A percentile compares a stretch with the other conserved stretches of the same genome.
phyloP scores from a whole-genome alignment of 768 basidiomycete genomes.

The Aureoboletus auriporus region DNA sequence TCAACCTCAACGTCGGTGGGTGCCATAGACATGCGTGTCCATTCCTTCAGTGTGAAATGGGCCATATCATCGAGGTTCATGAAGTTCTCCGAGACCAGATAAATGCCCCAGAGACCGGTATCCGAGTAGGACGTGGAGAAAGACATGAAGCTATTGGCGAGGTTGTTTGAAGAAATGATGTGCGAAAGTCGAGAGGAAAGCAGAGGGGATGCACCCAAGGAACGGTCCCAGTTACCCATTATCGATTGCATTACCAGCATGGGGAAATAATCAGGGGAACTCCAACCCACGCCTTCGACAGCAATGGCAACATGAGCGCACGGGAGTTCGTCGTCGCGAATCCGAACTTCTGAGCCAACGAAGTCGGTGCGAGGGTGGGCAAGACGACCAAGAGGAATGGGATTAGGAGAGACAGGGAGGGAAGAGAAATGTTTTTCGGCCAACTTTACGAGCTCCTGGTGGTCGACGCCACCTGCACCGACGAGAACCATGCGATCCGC shows the following conservation, averaged over 20 bases:
- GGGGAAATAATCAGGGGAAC: constrained; percentile 97
- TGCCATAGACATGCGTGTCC: constrained; percentile 89
- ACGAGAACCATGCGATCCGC: constrained; percentile 99
- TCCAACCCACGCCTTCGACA: constrained; percentile 97
- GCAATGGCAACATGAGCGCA: constrained; percentile 95
- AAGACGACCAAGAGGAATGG: constrained; percentile 82
- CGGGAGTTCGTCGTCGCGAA: constrained; percentile 87
- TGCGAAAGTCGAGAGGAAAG: constrained; percentile 90
- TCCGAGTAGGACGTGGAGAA: constrained; percentile 99
- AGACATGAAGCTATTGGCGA: constrained; percentile 99
- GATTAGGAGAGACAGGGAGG: constrained; percentile 83
- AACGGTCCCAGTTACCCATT: constrained; percentile 99
- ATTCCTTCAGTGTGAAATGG: constrained; percentile 94
- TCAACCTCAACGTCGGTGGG: constrained; percentile 88
- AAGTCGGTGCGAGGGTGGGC: constrained; percentile 78
- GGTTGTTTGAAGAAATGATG: constrained; percentile 87
- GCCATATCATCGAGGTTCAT: constrained; percentile 89
- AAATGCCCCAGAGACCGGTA: constrained; percentile 98
- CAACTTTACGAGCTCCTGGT: constrained; percentile 87
- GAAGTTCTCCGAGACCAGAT: constrained; percentile 92
- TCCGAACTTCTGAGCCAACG: constrained; percentile 90
- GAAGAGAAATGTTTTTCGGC: constrained; percentile 91
- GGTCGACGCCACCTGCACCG: constrained; percentile 93
- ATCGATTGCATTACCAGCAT: constrained; percentile 98
- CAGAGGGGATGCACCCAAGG: constrained; percentile 84